Base-by-base conservation (phyloP, 768 basidiomycete species). In the Rhodotorula graminis region DNA sequence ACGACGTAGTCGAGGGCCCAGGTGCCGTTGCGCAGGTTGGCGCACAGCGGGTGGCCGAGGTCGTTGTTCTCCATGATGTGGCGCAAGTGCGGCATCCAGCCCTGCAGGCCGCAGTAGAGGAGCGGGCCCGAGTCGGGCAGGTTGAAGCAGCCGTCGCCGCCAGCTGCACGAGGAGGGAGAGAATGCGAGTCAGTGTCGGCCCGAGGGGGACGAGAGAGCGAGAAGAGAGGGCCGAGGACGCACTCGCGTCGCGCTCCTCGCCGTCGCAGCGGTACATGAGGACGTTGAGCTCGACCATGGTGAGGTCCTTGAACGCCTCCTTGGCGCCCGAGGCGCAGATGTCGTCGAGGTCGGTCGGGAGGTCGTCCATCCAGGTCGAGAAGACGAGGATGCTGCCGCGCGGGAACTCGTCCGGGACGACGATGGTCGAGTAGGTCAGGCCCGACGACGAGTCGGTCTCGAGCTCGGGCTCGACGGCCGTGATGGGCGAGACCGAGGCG, bases 311-410 rank as follows among this genome's bases (percentile, higher is more conserved):
- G 77, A 97, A 90, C 0, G 90, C 90, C 56, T 87, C 87, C 27
- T 88, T 86, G 0, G 88, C 90, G 14, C 87, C 89, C 19, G 86
- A 84, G 12, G 84, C 82, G 80, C 92, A 95, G 77, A 90, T 87
- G 4, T 80, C 79, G 72, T 96, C 95, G 6, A 98, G 84, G 0
- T 84, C 81, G 4, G 85, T 73, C 69, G 92, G 90, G 67, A 90
- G 82, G 33, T 88, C 88, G 76, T 91, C 86, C 62, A 91, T 84
- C 75, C 90, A 88, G 0, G 94, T 96, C 79, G 89, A 87, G 78
- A 97, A 97, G 29, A 99, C 77, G 89, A 97, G 88, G 78, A 98
- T 87, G 71, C 91, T 92, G 18, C 95, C 95, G 0, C 95, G 93
- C n/a, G 94, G 93, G 82, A 98, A 99, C 77, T 84, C 83, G 50